phyloP scores from a whole-genome alignment of 2,329 filamentous ascomycete genomes.

The Blumeriella jaapii region DNA sequence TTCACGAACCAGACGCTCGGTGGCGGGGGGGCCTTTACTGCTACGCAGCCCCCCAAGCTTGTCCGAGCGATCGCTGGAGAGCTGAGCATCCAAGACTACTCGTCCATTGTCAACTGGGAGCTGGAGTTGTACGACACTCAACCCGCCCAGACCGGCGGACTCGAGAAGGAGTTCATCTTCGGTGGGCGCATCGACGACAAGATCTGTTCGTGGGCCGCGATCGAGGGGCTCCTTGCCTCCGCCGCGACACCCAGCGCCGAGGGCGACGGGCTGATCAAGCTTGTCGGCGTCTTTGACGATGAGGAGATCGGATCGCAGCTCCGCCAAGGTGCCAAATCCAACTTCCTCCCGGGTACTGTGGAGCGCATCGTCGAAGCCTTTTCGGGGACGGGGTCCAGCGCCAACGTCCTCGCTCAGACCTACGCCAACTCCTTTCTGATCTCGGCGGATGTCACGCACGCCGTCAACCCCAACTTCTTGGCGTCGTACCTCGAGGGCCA shows the following conservation, averaged over 20 bases:
- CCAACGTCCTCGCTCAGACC: constrained; percentile 62
- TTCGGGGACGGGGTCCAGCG: constrained; percentile 35
- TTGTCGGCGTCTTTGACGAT: constrained; percentile 91
- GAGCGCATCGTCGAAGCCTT: constrained; percentile 70
- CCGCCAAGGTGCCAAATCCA: constrained; percentile 79
- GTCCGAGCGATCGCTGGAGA: constrained; percentile 72
- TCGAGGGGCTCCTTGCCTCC: constrained; percentile 69
- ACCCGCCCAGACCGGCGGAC: constrained; percentile 68
- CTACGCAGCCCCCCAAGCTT: constrained; percentile 74
- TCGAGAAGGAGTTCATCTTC: constrained; percentile 91
- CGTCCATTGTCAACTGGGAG: constrained; percentile 86
- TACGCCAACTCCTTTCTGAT: constrained; percentile 88
- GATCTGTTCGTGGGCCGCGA: constrained; percentile 86
- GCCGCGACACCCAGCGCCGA: constrained; percentile 42
- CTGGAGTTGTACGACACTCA: constrained; percentile 89
- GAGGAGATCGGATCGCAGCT: constrained; percentile 91
- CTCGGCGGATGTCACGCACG: constrained; percentile 87
- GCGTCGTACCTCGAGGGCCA: constrained; percentile 75
- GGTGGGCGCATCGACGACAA: constrained; percentile 95
- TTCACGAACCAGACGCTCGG: constrained; percentile 23
- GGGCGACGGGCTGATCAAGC: constrained; percentile 62
- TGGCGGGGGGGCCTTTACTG: constrained; percentile 48
- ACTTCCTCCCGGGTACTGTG: constrained; percentile 73
- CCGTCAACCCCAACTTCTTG: constrained; percentile 89
- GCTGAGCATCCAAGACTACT: constrained; percentile 62